Percentiles rank a stretch among this genome's conserved stretches.
Evolutionary conservation across 305 asterid species (phyloP).

Genomic region (Solanum hybrid): DNA sequence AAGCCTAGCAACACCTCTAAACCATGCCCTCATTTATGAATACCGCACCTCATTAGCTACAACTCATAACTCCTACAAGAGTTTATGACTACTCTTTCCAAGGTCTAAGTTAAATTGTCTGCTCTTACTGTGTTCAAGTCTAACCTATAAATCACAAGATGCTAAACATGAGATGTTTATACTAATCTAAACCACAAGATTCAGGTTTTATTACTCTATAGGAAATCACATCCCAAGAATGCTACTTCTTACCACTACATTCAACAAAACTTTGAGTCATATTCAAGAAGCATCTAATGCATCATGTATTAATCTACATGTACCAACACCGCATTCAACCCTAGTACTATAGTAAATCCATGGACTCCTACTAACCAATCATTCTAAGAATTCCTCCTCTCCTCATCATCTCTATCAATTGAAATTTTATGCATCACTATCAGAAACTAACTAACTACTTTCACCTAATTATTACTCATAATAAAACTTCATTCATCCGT

Average conservation of each 20-base stretch:
- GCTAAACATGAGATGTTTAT: too few species aligned
- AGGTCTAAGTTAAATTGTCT: too few species aligned
- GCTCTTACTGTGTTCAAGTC: too few species aligned
- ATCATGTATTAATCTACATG: not conserved
- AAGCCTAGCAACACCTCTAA: too few species aligned
- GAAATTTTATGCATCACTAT: not conserved
- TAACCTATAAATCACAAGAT: too few species aligned
- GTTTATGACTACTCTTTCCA: too few species aligned
- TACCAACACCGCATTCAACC: not conserved
- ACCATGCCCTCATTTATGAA: too few species aligned
- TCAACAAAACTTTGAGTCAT: not conserved
- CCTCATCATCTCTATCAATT: not conserved
- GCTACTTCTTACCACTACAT: not conserved
- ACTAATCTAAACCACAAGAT: not conserved
- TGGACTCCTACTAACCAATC: not conserved
- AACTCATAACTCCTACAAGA: too few species aligned
- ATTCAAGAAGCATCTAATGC: not conserved
- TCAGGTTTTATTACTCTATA: not conserved
- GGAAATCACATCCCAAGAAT: not conserved
- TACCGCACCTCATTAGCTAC: too few species aligned
- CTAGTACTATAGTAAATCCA: not conserved
- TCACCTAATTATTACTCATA: not conserved
- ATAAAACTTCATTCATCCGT: not conserved
- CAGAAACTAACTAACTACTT: not conserved
- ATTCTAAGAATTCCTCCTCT: not conserved